Percentiles rank a stretch among this genome's conserved stretches.
Evolutionary conservation across 345 rosid species (phyloP).

Genomic region (Citrus glauca): DNA sequence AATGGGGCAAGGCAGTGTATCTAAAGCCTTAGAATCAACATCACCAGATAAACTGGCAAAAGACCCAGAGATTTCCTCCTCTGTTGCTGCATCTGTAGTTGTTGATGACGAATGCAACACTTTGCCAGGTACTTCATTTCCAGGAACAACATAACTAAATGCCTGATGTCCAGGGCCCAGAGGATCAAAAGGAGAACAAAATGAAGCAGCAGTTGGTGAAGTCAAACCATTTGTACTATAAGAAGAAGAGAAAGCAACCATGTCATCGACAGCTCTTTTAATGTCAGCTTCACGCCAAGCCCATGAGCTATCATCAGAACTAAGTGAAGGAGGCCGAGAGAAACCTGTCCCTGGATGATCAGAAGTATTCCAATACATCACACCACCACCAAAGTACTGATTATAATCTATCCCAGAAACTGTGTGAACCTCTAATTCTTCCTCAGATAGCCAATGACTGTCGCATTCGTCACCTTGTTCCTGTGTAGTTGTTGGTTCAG

Average conservation of each 20-base stretch:
- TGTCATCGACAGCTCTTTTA: constrained; percentile 91
- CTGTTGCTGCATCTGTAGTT: constrained; percentile 46
- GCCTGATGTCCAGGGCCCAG: constrained; percentile 76
- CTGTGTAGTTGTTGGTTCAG: constrained; percentile 49
- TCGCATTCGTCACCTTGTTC: constrained; percentile 71
- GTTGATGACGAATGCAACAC: constrained; percentile 56
- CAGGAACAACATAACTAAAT: constrained; percentile 78
- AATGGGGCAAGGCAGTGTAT: constrained; percentile 77
- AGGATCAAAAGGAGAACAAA: constrained; percentile 87
- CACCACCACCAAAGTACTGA: constrained; percentile 95
- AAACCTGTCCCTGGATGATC: constrained; percentile 80
- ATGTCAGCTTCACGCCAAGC: constrained; percentile 98
- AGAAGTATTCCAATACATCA: constrained; percentile 97
- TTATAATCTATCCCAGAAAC: constrained; percentile 88
- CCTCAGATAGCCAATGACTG: constrained; percentile 87
- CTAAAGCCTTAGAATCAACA: constrained; percentile 65
- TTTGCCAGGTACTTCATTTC: constrained; percentile 75
- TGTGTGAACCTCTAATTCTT: constrained; percentile 79
- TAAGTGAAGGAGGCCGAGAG: constrained; percentile 94
- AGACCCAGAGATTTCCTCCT: constrained; percentile 71
- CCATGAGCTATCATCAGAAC: constrained; percentile 99
- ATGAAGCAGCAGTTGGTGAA: constrained; percentile 89
- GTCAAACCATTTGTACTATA: constrained; percentile 89
- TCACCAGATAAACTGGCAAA: constrained; percentile 53
- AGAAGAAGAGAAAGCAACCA: constrained; percentile 95